Conservation (phyloP, 1,284 basidiomycete species). For the Heterobasidion parviporum region DNA sequence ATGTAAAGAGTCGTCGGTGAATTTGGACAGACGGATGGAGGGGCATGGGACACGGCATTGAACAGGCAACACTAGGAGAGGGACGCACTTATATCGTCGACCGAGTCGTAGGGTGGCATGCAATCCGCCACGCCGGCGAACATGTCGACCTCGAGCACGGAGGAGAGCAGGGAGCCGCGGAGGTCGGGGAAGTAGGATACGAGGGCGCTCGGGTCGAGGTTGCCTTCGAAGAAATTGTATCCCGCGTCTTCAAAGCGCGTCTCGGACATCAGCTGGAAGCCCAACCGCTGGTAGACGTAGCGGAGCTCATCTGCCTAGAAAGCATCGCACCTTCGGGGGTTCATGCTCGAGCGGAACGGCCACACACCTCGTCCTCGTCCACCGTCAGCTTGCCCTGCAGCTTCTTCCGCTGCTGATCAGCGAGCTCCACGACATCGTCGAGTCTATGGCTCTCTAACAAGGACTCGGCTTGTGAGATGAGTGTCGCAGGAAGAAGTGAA, state of each 20-base stretch:
- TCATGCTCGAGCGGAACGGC: not conserved
- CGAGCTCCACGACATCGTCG: conserved; percentile 55
- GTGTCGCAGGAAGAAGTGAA: conserved; percentile 63
- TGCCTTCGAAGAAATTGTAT: conserved; percentile 61
- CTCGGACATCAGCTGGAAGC: conserved; percentile 63
- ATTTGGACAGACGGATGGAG: not conserved
- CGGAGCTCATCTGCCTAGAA: conserved; percentile 53
- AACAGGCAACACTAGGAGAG: conserved; percentile 13
- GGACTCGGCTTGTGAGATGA: conserved; percentile 67
- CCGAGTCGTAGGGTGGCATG: conserved; percentile 52
- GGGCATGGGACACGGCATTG: conserved; percentile 17
- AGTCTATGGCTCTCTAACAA: conserved; percentile 58
- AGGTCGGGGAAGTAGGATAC: conserved; percentile 72
- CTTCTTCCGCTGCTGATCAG: conserved; percentile 51
- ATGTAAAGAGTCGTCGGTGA: not conserved
- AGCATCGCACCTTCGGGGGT: not conserved
- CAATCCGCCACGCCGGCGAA: conserved; percentile 61
- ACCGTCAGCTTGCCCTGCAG: conserved; percentile 39
- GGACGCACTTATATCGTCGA: conserved; percentile 73
- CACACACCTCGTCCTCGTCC: conserved; percentile 41
- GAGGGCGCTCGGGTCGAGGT: conserved; percentile 68
- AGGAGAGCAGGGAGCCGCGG: conserved; percentile 45
- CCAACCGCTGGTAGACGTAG: conserved; percentile 73
- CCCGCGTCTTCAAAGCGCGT: conserved; percentile 74
- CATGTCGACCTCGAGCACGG: conserved; percentile 41